Base-by-base conservation (phyloP, 2,329 filamentous ascomycete species). In the Davidsoniella australis region DNA sequence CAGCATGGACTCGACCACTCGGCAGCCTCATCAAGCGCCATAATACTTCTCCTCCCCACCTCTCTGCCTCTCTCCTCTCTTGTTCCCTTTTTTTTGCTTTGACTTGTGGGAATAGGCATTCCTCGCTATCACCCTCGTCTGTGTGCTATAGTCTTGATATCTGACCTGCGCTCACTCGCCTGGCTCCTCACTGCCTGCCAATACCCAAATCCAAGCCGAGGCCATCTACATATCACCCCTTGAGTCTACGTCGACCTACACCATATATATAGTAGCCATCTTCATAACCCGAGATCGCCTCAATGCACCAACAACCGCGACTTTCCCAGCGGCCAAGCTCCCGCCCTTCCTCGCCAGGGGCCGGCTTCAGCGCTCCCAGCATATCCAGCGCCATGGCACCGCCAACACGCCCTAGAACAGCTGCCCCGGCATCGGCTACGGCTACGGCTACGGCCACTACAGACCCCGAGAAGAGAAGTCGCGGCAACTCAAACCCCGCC, bases 231-330 rank as follows among this genome's bases (percentile, higher is more conserved):
- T 12, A 3, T 36, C 43, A 9, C 18, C 29, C n/a, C 20, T 18
- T 45, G 26, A 36, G 38, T 38, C 33, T n/a, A 33, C 41, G 24
- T 42, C 47, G 36, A 29, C 36, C 20, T 20, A 24, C 37, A 14
- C 17, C 39, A 37, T 43, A 41, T 26, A 12, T 18, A 23, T 16
- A 20, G 20, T 23, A 23, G 20, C 20, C 14, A 39, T 14, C 20
- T 43, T 16, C 40, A 29, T 17, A 42, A 8, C 29, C 26, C 9
- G 41, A 23, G 5, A 14, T 38, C 33, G 29, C 26, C 24, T 46
- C 36, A 47, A 95, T 95, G 88, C 87, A 95, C 75, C 88, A 94
- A 67, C 85, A 88, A 66, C 80, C 84, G 58, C 80, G 88, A 58
- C 75, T 79, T 54, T 75, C 82, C 56, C 81, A 83, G 56, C 74